phyloP scores from a whole-genome alignment of 2,329 filamentous ascomycete genomes.

The Davidsoniella neocaledoniae region DNA sequence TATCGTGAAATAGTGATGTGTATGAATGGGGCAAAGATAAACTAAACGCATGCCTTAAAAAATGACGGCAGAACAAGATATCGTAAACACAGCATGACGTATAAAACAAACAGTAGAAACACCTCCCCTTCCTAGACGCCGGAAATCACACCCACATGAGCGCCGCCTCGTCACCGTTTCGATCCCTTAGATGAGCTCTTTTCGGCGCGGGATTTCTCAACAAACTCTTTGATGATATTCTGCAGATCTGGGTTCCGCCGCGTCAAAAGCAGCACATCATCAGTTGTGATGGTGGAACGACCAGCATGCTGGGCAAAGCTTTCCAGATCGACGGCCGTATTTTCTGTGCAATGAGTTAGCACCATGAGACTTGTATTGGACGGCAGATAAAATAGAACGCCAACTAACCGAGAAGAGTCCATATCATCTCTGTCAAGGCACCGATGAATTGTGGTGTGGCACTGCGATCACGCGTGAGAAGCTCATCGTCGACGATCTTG shows the following conservation, averaged over 20 bases:
- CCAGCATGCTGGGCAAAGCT: slow-evolving; percentile 57
- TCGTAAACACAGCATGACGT: too few species aligned
- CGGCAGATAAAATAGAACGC: not conserved
- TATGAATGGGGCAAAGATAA: not conserved
- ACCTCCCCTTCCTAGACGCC: not conserved
- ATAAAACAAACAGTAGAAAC: not conserved
- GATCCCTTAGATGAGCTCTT: slow-evolving; percentile 14
- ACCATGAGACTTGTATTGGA: not conserved
- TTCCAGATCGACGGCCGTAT: slow-evolving; percentile 39
- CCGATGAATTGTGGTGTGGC: slow-evolving; percentile 86
- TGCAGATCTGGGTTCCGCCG: slow-evolving; percentile 76
- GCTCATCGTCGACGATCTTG: slow-evolving; percentile 78
- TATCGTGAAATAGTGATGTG: not conserved
- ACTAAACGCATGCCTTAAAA: too few species aligned
- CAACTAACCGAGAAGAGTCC: slow-evolving; percentile 61
- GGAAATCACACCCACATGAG: not conserved
- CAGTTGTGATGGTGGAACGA: slow-evolving; percentile 60
- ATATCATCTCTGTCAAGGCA: slow-evolving; percentile 71
- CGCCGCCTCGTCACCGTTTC: not conserved
- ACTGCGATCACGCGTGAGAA: slow-evolving; percentile 45
- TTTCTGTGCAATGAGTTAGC: slow-evolving; percentile 22
- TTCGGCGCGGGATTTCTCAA: slow-evolving; percentile 42
- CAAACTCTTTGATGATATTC: slow-evolving; percentile 51
- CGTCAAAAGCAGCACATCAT: slow-evolving; percentile 76
- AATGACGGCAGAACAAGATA: too few species aligned